Percentiles rank a stretch among this genome's conserved stretches.
Conservation (phyloP, 805 yeast species). For the Tanozyma kutaoensis region DNA sequence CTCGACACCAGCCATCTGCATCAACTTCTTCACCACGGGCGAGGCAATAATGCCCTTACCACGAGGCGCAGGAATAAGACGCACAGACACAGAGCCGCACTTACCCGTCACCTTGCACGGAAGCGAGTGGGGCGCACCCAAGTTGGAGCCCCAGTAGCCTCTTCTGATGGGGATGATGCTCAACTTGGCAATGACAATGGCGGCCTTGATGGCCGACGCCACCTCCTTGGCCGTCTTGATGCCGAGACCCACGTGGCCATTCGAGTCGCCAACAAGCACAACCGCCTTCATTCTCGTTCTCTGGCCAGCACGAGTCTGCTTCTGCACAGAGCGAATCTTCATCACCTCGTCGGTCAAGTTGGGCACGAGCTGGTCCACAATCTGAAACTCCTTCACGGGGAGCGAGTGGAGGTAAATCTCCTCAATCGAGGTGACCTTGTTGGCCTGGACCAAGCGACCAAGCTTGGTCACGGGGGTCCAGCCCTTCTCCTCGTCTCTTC, state of each 20-base stretch:
- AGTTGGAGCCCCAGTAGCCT: slow-evolving; percentile 99
- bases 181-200: slow-evolving; percentile 97
- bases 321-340: slow-evolving; percentile 99
- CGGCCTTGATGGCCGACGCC: slow-evolving; percentile 99
- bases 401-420: slow-evolving; percentile 98
- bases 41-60: slow-evolving; percentile 99
- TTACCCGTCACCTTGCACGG: slow-evolving; percentile 98
- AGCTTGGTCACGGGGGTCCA: slow-evolving; percentile 99
- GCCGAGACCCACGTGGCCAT: slow-evolving; percentile 99
- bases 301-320: slow-evolving; percentile 99
- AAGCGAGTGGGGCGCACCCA: slow-evolving; percentile 99
- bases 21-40: slow-evolving; percentile 97
- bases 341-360: slow-evolving; percentile 95
- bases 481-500: slow-evolving; percentile 91
- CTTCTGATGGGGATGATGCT: slow-evolving; percentile 99
- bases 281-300: slow-evolving; percentile 99
- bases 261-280: slow-evolving; percentile 97
- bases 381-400: slow-evolving; percentile 99
- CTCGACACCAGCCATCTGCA: slow-evolving; percentile 99
- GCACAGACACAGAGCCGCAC: slow-evolving; percentile 98
- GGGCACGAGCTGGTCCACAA: slow-evolving; percentile 94
- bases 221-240: slow-evolving; percentile 99
- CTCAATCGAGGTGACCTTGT: slow-evolving; percentile 92
- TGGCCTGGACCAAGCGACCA: slow-evolving; percentile 99
- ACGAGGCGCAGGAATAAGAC: slow-evolving; percentile 99